Evolutionary conservation across 345 rosid species (phyloP), one percentile per base, ranked within the genome.

Genomic region (Rubroshorea leprosula): DNA sequence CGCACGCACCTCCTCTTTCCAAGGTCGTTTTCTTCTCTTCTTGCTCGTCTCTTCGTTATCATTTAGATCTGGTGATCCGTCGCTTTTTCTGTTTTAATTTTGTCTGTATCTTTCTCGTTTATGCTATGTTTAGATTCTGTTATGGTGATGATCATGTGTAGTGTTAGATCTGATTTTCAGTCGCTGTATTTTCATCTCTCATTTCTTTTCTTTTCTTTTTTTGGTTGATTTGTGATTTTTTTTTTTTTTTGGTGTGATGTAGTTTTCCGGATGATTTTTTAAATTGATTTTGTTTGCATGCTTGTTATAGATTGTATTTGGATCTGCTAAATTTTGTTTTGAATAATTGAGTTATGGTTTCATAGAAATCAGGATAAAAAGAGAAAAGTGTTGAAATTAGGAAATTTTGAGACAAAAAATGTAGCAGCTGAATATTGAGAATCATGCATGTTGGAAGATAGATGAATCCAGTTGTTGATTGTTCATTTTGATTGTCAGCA

Each of bases 11-110:
- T 50, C 60, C 2, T 20, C 24, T n/a, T 47, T 54, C 26, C 29
- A 54, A 63, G 67, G 67, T 63, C 51, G 1, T 20, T 44, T 13
- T 54, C 47, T 62, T 22, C 10, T 31, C 20, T n/a, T 16, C 11
- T 54, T 38, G 12, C 35, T 29, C 9, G 35, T 44, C 20, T 10
- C 20, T 43, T n/a, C 12, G 0, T 2, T 66, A 25, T 21, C 24
- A 9, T 13, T 45, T 58, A 15, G 62, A 58, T 58, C 52, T 45
- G 52, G 1, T 43, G 26, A 9, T 54, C n/a, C 7, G 0, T 17
- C 3, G 19, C 0, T 2, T n/a, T 54, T 31, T n/a, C n/a, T n/a
- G n/a, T n/a, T n/a, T n/a, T n/a, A n/a, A n/a, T n/a, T n/a, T n/a
- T n/a, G n/a, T n/a, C n/a, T n/a, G n/a, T n/a, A n/a, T n/a, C n/a